Evolutionary conservation across 2,329 filamentous ascomycete species (phyloP), one percentile per base, ranked within the genome.

Genomic region (Graphilbum fragrans): DNA sequence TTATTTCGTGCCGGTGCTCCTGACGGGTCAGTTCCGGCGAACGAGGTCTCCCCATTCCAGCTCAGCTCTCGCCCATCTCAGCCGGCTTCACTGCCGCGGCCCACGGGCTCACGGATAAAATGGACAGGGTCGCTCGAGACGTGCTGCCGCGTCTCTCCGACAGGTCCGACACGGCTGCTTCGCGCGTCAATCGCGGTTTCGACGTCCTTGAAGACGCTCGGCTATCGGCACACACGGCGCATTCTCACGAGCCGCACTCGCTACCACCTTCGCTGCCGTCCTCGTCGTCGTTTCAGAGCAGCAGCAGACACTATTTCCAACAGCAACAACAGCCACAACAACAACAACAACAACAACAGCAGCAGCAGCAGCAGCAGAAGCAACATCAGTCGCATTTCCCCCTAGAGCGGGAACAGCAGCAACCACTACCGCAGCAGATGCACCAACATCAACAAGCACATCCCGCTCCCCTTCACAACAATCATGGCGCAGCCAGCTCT

Each of bases 151-250:
- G 38, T 37, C 42, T 46, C 32, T 41, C 46, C 29, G 48, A 45
- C 46, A 40, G 44, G 19, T 21, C 36, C 33, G 50, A 53, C 50
- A 45, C 48, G 46, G 42, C 47, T 41, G 44, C 35, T 17, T 41
- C 41, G 22, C 50, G 38, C 47, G 43, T 46, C 45, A 38, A 35
- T 39, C 39, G 35, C 32, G 40, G 41, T 10, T 33, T 47, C 12
- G 45, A 49, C 20, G 31, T 41, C 19, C 37, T 44, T 33, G 39
- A 44, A 20, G 39, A 23, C 25, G 42, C 42, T 12, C 42, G 41
- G 20, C 38, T 39, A 22, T 36, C 41, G 9, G 18, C 38, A 18
- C 33, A 41, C 9, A 8, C 39, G 14, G 9, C 35, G 9, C 19
- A 39, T 3, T 29, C 41, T 16, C 43, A 45, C 10, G 33, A 40